Conservation (phyloP, 164 flowering plant species). For the Amborella trichopoda region DNA sequence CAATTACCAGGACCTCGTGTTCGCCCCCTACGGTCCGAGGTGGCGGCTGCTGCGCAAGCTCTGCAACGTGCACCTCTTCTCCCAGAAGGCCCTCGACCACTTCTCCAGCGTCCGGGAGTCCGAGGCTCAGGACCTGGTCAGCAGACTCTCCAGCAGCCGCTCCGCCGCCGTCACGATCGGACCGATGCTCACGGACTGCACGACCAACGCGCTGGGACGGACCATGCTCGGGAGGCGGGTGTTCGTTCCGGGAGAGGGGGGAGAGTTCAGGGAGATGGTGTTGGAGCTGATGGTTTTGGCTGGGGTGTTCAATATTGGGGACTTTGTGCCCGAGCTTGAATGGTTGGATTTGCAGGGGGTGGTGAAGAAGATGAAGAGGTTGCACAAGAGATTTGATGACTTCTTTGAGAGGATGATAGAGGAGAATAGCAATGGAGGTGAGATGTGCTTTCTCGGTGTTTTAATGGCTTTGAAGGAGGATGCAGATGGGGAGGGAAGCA, state of each 20-base stretch:
- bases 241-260: constrained; percentile 41
- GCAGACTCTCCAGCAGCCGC: constrained; percentile 24
- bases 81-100: constrained; percentile 66
- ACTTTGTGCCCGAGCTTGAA: constrained; percentile 63
- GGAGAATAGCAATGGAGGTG: constrained; percentile 14
- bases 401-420: constrained; percentile 39
- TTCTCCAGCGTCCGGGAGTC: constrained; percentile 60
- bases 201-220: constrained; percentile 64
- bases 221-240: constrained; percentile 65
- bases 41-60: constrained; percentile 84
- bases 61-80: constrained; percentile 65
- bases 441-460: constrained; percentile 34
- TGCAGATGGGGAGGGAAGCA: constrained; percentile 32
- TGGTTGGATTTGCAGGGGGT: constrained; percentile 67
- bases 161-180: constrained; percentile 27
- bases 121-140: too few species aligned
- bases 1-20: constrained; percentile 73
- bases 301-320: constrained; percentile 66
- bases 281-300: constrained; percentile 68
- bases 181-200: constrained; percentile 51
- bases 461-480: constrained; percentile 40
- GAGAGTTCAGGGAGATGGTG: constrained; percentile 73
- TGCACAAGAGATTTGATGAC: constrained; percentile 50
- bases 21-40: constrained; percentile 74
- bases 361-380: constrained; percentile 51